Evolutionary conservation across 2,329 filamentous ascomycete species (phyloP), one percentile per base, ranked within the genome.

Genomic region (Ambrosiella cleistominuta): DNA sequence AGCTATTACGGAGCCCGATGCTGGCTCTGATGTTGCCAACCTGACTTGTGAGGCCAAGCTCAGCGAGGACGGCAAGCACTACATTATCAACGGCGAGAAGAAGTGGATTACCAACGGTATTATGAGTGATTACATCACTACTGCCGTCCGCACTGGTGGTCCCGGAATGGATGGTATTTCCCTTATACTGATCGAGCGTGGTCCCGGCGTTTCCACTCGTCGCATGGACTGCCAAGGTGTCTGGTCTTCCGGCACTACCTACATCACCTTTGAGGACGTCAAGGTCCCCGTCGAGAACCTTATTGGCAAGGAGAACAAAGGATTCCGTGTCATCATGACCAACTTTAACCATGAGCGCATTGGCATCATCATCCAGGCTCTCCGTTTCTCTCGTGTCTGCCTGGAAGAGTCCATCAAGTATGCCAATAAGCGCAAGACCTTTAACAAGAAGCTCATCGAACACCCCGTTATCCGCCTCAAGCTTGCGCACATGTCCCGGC

Each of bases 281-380:
- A 97, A 97, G 77, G 93, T 98, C 0, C 93, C 93, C 1, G 93
- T 97, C n/a, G 91, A 95, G 79, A 97, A 98, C 75, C 72, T 98
- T 65, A 83, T 98, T 61, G 93, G 93, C 73, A 97, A 96, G 77
- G 85, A 95, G 75, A 95, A 98, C 78, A 85, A 95, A 70, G 93
- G 93, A 44, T 98, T 98, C 81, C 76, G 79, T 62, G 58, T 95
- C 68, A 91, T 98, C 77, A 97, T 97, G 91, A 96, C 88, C 69
- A 96, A 96, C 79, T 96, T 96, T 78, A 97, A 97, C 80, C 93
- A 97, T 77, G 93, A 98, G 75, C 88, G 93, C 62, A 90, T 98
- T 65, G 93, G 93, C 62, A 97, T 98, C 72, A 90, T 97, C 73
- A 97, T 97, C 75, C 93, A 98, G 73, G 95, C 84, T 67, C 71